phyloP scores from a whole-genome alignment of 768 basidiomycete genomes.

The Suillus ampliporus region DNA sequence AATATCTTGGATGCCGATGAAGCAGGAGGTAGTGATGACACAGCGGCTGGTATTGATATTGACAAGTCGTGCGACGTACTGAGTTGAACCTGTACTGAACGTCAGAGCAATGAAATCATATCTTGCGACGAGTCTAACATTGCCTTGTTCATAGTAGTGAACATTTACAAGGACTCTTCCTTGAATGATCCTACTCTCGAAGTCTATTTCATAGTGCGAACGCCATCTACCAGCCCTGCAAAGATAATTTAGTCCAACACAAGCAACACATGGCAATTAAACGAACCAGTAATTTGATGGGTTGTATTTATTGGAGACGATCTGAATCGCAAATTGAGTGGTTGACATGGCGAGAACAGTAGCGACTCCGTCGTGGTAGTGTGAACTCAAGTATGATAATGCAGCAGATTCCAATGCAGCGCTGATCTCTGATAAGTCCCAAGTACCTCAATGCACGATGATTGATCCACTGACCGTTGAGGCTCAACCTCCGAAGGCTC shows the following conservation, averaged over 20 bases:
- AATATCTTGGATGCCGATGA: conserved; percentile 73
- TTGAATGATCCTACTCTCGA: conserved; percentile 62
- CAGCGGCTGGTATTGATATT: conserved; percentile 64
- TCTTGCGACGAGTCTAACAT: conserved; percentile 54
- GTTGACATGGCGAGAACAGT: conserved; percentile 68
- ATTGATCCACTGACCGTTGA: conserved; percentile 61
- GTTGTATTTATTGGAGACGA: conserved; percentile 97
- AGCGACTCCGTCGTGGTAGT: conserved; percentile 80
- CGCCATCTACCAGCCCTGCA: conserved; percentile 95
- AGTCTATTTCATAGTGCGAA: conserved; percentile 80
- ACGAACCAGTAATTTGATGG: conserved; percentile 88
- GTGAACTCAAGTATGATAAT: conserved; percentile 73
- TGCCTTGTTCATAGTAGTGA: conserved; percentile 98
- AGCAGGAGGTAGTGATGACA: conserved; percentile 55
- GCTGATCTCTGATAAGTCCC: conserved; percentile 42
- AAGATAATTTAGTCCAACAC: not conserved
- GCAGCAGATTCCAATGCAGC: conserved; percentile 72
- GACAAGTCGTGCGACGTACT: conserved; percentile 72
- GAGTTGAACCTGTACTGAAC: conserved; percentile 78
- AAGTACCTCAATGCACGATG: not conserved
- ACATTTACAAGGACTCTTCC: conserved; percentile 84
- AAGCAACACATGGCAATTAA: not conserved
- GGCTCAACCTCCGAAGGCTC: conserved; percentile 72
- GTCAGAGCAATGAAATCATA: not conserved
- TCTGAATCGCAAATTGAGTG: conserved; percentile 67